A percentile compares a stretch with the other conserved stretches of the same genome.
Evolutionary conservation across 306 rosid species (phyloP).

Genomic region (Vigna mungo): DNA sequence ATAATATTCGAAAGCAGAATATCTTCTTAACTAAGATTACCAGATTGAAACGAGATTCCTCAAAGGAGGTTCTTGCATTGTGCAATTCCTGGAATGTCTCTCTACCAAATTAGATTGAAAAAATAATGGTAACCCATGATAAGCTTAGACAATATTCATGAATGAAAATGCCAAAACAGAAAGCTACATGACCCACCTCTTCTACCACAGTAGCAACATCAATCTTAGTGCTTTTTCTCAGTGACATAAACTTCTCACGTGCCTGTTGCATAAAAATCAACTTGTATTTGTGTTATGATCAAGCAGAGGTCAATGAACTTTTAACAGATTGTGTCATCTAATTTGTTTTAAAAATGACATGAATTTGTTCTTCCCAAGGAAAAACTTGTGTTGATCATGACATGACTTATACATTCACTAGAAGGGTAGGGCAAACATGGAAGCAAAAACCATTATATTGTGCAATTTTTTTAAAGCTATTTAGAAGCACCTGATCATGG

Average conservation of each 20-base stretch:
- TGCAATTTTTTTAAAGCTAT: slow-evolving; percentile 34
- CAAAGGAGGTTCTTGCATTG: slow-evolving; percentile 71
- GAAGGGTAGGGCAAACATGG: slow-evolving; percentile 34
- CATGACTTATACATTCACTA: slow-evolving; percentile 5
- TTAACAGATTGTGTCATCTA: neutral
- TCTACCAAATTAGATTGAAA: slow-evolving; percentile 71
- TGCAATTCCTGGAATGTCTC: slow-evolving; percentile 84
- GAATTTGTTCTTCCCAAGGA: neutral
- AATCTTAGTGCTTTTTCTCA: slow-evolving; percentile 75
- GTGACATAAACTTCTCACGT: slow-evolving; percentile 75
- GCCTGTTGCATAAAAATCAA: slow-evolving; percentile 64
- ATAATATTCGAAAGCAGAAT: slow-evolving; percentile 24
- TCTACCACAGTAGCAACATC: slow-evolving; percentile 66
- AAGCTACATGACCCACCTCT: slow-evolving; percentile 60
- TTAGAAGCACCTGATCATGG: slow-evolving; percentile 73
- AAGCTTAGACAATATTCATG: slow-evolving; percentile 40
- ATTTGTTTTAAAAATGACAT: slow-evolving; percentile 17
- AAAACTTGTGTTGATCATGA: slow-evolving; percentile 2
- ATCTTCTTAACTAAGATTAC: slow-evolving; percentile 55
- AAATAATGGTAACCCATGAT: slow-evolving; percentile 59
- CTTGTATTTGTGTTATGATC: slow-evolving; percentile 38
- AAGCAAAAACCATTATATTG: slow-evolving; percentile 20
- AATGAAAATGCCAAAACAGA: slow-evolving; percentile 20
- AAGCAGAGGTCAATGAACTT: slow-evolving; percentile 23
- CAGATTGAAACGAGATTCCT: slow-evolving; percentile 87